Evolutionary conservation across 2,329 filamentous ascomycete genomes (phyloP).

Genomic region (Fusarium liriodendri): DNA sequence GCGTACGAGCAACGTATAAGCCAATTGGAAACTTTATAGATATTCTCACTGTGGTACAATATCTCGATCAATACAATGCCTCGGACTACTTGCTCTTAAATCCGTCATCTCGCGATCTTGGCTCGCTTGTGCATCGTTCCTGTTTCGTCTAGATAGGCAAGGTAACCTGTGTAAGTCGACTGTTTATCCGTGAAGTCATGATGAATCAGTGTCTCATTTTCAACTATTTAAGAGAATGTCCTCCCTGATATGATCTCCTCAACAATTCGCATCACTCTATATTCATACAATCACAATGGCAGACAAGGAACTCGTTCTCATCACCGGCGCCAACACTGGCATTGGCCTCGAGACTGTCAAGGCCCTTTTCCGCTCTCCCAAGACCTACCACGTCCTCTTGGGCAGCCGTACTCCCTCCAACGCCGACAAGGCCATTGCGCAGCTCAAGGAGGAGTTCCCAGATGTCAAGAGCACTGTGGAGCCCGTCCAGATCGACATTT

Average conservation of each 20-base stretch:
- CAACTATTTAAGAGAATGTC: conserved; percentile 9
- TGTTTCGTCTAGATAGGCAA: neutral
- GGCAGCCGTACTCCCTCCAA: conserved; percentile 64
- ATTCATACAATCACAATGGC: conserved; percentile 25
- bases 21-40: neutral
- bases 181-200: neutral
- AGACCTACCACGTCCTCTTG: conserved; percentile 66
- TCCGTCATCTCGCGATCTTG: conserved; percentile 4
- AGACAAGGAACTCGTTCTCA: conserved; percentile 57
- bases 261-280: neutral
- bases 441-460: conserved; percentile 54
- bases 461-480: conserved; percentile 55
- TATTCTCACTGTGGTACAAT: too few relatives aligned
- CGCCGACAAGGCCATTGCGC: conserved; percentile 58
- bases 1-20: neutral
- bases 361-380: conserved; percentile 59
- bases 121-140: neutral
- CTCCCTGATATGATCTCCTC: neutral
- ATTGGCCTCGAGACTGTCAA: conserved; percentile 70
- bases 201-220: conserved; percentile 5
- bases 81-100: conserved; percentile 7
- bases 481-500: conserved; percentile 64
- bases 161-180: neutral
- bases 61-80: too few relatives aligned
- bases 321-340: conserved; percentile 72